Evolutionary conservation across 176 grass and related monocot species (phyloP), one percentile per base, ranked within the genome.

Genomic region (Lolium multiflorum): DNA sequence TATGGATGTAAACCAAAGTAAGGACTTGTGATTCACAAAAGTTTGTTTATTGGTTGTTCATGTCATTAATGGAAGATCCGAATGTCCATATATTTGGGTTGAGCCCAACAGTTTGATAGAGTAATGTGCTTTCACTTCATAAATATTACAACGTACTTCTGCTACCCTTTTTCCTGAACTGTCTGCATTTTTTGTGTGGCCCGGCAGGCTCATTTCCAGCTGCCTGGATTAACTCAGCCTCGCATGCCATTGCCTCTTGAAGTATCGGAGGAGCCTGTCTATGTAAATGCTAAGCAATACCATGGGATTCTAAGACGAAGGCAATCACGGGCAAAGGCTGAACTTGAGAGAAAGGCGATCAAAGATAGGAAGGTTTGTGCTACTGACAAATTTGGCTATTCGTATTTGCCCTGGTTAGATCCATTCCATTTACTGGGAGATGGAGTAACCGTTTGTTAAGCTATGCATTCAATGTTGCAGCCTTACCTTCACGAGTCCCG

Each of bases 231-330:
- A 84, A 71, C 87, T 52, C 92, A 88, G 26, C 51, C 84, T 56
- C 86, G 97, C 14, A 92, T 99, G 93, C 94, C 97, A 17, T 94
- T 99, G 46, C 97, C 90, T 73, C 91, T 96, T 25, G 92, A 99
- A 81, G 86, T 96, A 77, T 87, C 97, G 0, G 93, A 96, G 89
- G 97, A 99, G 58, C 97, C 94, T 66, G 92, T 98, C 18, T 98
- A 96, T 96, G 97, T 98, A 81, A 98, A 99, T 82, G 92, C 97
- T 16, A 99, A 99, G 79, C 97, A 99, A 84, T 99, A 96, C 50
- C 92, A 96, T 82, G 97, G 97, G 15, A 99, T 99, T 65, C 70
- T 99, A 62, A 89, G 97, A 48, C 81, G 97, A 79, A 74, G 97
- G 46, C 94, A 96, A 75, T 94, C 92, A 66, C 93, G 97, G 24